Base-by-base conservation (phyloP, 768 basidiomycete genomes). In the Sarcomyxa edulis region DNA sequence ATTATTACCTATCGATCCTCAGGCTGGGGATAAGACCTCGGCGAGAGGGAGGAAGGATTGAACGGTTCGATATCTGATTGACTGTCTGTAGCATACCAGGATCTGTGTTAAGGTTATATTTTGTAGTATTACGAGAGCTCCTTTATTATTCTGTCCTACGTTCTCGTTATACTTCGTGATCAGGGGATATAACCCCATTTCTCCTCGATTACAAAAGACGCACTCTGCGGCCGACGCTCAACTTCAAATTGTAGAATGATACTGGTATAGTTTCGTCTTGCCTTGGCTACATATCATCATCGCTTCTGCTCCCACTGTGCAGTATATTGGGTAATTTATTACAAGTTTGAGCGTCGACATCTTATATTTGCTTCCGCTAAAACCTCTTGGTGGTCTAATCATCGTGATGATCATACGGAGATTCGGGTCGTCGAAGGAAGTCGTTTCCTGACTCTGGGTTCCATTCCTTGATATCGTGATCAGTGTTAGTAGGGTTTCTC, bases 1-100 rank as follows among this genome's bases (percentile, higher is more conserved):
- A 61, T 56, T 72, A 18, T 63, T 83, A 26, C 79, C 79, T 10
- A 76, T 78, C 49, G 81, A 82, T 54, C 76, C 74, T 31, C 66
- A 71, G 35, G 76, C 72, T 20, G 68, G 65, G 36, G 81, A 83
- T 45, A 79, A 77, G 54, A 62, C 61, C 39, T 71, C 71, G 43
- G 14, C 29, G n/a, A n/a, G n/a, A 23, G 64, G 68, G 44, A 68
- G 81, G 53, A 79, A 79, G 54, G 76, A 80, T 48, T 75, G 54
- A 64, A n/a, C n/a, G n/a, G n/a, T n/a, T n/a, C n/a, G n/a, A n/a
- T n/a, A n/a, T n/a, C n/a, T n/a, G n/a, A n/a, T n/a, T n/a, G n/a
- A n/a, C n/a, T n/a, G n/a, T n/a, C n/a, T n/a, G n/a, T n/a, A n/a
- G n/a, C n/a, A n/a, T n/a, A n/a, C n/a, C n/a, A n/a, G n/a, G n/a